Evolutionary conservation across 305 asterid genomes (phyloP).

Genomic region (Fraxinus baroniana): DNA sequence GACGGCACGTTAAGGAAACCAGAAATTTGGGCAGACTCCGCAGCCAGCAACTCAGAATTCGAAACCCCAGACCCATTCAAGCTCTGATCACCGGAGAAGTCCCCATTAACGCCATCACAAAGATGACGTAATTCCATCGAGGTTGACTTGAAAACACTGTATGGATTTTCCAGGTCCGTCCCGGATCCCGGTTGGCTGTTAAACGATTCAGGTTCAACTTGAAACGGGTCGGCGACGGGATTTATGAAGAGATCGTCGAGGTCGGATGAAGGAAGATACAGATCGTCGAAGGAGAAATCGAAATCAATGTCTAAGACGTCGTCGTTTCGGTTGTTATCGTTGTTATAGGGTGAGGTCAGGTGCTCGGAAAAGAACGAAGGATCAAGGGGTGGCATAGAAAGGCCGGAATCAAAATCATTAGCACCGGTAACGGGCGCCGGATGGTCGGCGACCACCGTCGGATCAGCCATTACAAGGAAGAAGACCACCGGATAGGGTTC

Average conservation of each 20-base stretch:
- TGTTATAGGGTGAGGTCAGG: constrained; percentile 17
- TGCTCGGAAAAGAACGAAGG: constrained; percentile 36
- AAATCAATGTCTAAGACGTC: constrained; percentile 49
- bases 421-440: constrained; percentile 18
- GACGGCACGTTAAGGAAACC: constrained; percentile 65
- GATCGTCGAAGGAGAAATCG: constrained; percentile 68
- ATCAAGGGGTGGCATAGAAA: constrained; percentile 44
- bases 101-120: constrained; percentile 22
- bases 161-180: constrained; percentile 27
- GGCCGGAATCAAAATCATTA: constrained; percentile 32
- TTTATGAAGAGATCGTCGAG: constrained; percentile 32
- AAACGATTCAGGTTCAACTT: constrained; percentile 18
- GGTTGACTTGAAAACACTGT: constrained; percentile 42
- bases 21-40: constrained; percentile 47
- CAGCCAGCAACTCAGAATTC: constrained; percentile 38
- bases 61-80: constrained; percentile 48
- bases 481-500: not conserved
- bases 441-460: constrained; percentile 34
- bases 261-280: constrained; percentile 40
- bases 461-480: constrained; percentile 31
- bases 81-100: constrained; percentile 34
- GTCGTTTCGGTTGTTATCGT: constrained; percentile 22
- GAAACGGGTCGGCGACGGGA: constrained; percentile 4
- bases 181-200: constrained; percentile 28
- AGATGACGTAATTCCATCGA: constrained; percentile 41